Percentiles rank a stretch among this genome's conserved stretches.
Evolutionary conservation across 2,329 filamentous ascomycete species (phyloP).

Genomic region (Esteya vermicola): DNA sequence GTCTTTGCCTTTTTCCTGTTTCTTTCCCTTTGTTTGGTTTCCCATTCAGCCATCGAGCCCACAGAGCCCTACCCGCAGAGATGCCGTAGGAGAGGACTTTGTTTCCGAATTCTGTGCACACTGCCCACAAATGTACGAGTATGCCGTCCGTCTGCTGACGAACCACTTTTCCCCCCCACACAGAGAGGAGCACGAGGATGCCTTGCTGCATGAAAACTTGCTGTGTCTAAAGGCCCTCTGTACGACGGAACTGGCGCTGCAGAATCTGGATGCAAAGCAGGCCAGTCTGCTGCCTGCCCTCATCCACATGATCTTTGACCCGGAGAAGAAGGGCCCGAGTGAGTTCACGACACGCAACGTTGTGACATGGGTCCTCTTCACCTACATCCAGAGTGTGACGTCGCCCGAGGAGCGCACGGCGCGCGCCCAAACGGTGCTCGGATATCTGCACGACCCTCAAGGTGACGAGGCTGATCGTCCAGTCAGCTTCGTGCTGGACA

Average conservation of each 20-base stretch:
- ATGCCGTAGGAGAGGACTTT: no score
- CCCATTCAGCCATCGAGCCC: no score
- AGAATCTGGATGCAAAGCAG: slow-evolving; percentile 69
- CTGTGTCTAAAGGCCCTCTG: slow-evolving; percentile 89
- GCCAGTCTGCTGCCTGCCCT: slow-evolving; percentile 72
- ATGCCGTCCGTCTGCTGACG: no score
- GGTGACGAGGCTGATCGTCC: slow-evolving; percentile 63
- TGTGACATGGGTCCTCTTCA: slow-evolving; percentile 78
- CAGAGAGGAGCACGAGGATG: slow-evolving; percentile 91
- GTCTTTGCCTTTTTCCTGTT: slow-evolving; percentile 13
- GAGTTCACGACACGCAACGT: slow-evolving; percentile 91
- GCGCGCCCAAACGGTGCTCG: slow-evolving; percentile 60
- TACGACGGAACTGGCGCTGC: slow-evolving; percentile 75
- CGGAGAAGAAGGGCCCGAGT: slow-evolving; percentile 94
- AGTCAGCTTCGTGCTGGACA: slow-evolving; percentile 75
- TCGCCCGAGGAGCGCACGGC: slow-evolving; percentile 44
- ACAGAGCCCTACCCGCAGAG: no score
- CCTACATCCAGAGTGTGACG: slow-evolving; percentile 64
- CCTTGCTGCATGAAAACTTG: slow-evolving; percentile 78
- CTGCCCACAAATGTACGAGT: no score
- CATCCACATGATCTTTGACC: slow-evolving; percentile 81
- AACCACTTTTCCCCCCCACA: slow-evolving; percentile 2
- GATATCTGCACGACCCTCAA: slow-evolving; percentile 66
- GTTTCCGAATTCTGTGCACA: background rate
- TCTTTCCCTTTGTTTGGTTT: background rate